These are phyloP conservation scores for Irpex rosettiformis DNA, from an alignment of 1,284 basidiomycete genomes.

Conservation along the genomic window DNA sequence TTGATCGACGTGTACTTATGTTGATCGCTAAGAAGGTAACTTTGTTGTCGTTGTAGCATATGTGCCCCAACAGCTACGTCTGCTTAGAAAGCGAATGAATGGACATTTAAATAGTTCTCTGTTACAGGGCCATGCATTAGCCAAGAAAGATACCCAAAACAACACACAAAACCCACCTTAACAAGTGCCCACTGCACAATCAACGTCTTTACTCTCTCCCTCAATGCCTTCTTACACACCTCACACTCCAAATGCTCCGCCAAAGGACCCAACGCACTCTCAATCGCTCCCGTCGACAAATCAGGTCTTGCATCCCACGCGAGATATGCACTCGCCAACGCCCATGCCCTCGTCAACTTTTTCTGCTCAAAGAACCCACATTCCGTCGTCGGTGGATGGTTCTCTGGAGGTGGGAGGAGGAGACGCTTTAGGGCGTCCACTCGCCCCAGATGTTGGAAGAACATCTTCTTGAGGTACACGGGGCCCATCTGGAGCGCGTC, in stretches of 20 bases:
- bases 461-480: constrained; percentile 35
- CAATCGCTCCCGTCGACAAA: constrained; percentile 32
- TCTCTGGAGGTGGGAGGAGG: constrained; percentile 34
- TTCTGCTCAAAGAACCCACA: constrained; percentile 39
- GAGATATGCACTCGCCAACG: constrained; percentile 35
- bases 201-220: constrained; percentile 64
- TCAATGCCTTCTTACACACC: constrained; percentile 55
- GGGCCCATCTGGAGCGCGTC: constrained; percentile 32
- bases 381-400: constrained; percentile 31
- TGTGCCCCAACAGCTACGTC: too few species aligned
- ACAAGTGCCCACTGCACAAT: constrained; percentile 75
- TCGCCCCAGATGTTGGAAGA: constrained; percentile 40
- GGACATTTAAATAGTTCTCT: constrained; percentile 12
- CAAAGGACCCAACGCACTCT: constrained; percentile 32
- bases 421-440: constrained; percentile 37
- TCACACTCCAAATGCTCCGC: constrained; percentile 35
- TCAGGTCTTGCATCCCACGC: constrained; percentile 38
- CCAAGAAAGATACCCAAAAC: not conserved
- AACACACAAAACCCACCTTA: constrained; percentile 42
- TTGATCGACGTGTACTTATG: too few species aligned
- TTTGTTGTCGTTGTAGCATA: too few species aligned
- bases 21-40: too few species aligned
- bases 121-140: not conserved
- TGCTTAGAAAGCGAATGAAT: not conserved
- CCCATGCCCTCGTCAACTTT: constrained; percentile 38